These are phyloP conservation scores for Phytophthora sp. DNA, from an alignment of 352 stramenopile species.

Conservation along the genomic window DNA sequence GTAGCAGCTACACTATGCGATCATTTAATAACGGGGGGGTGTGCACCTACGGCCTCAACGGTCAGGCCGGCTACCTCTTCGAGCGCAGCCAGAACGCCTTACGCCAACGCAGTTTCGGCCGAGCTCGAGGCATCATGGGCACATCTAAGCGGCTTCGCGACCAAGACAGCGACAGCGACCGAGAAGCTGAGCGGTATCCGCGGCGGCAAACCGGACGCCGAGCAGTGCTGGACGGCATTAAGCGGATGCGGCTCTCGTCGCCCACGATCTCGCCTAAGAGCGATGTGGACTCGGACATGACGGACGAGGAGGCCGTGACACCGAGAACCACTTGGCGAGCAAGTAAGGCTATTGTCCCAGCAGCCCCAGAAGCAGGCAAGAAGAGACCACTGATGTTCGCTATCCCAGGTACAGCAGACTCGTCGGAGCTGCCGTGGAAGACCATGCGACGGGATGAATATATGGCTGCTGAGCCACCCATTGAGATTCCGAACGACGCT, in stretches of 20 bases:
- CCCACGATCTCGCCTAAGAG: constrained; percentile 33
- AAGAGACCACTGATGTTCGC: constrained; percentile 30
- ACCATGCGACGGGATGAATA: constrained; percentile 11
- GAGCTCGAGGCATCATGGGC: constrained; percentile 33
- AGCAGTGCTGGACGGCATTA: constrained; percentile 64
- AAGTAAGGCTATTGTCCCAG: constrained; percentile 32
- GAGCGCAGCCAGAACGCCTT: constrained; percentile 47
- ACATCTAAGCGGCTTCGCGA: constrained; percentile 52
- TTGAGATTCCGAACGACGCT: constrained; percentile 31
- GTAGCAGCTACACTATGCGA: constrained; percentile 26
- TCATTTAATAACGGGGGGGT: constrained; percentile 35
- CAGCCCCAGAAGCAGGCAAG: constrained; percentile 8
- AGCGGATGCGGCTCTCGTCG: constrained; percentile 73
- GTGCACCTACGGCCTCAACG: constrained; percentile 50
- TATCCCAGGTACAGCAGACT: neutral
- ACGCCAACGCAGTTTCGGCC: constrained; percentile 61
- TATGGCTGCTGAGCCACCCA: neutral
- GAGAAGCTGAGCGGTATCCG: constrained; percentile 8
- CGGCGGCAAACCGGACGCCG: constrained; percentile 4
- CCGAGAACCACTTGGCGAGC: constrained; percentile 30
- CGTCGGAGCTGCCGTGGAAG: constrained; percentile 22
- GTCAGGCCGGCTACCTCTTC: constrained; percentile 47
- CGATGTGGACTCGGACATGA: constrained; percentile 39
- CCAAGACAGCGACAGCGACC: constrained; percentile 26
- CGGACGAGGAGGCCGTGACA: constrained; percentile 40